Evolutionary conservation across 2,329 filamentous ascomycete genomes (phyloP).

Genomic region (Paecilomyces sp.): DNA sequence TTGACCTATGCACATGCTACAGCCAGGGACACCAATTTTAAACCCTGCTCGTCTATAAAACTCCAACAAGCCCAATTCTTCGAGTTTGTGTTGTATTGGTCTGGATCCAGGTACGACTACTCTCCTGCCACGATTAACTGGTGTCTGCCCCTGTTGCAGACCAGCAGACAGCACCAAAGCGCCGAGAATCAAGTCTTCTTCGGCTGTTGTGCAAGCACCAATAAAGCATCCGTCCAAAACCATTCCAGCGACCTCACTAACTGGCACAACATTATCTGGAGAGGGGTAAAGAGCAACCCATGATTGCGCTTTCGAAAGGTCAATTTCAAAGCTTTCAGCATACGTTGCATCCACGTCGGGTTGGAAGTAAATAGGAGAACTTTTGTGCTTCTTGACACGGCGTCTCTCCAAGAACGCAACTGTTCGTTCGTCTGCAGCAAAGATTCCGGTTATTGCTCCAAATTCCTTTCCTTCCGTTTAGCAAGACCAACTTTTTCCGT

Average conservation of each 20-base stretch:
- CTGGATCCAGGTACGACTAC: conserved; percentile 36
- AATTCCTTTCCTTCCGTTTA: conserved; percentile 25
- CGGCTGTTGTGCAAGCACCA: conserved; percentile 41
- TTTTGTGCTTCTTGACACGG: conserved; percentile 25
- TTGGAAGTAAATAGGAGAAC: conserved; percentile 28
- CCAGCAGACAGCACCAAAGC: conserved; percentile 36
- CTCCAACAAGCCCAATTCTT: conserved; percentile 25
- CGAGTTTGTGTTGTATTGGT: conserved; percentile 32
- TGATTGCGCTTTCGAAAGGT: conserved; percentile 30
- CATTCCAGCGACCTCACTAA: conserved; percentile 23
- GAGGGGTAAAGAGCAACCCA: conserved; percentile 37
- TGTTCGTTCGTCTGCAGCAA: conserved; percentile 33
- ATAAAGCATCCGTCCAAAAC: conserved; percentile 41
- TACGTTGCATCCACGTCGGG: conserved; percentile 35
- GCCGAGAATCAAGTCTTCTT: conserved; percentile 39
- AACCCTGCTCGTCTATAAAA: conserved; percentile 37
- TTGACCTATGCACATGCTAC: conserved; percentile 41
- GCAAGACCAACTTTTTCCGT: not conserved
- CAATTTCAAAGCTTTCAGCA: conserved; percentile 28
- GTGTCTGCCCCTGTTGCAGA: conserved; percentile 22
- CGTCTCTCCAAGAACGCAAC: conserved; percentile 26
- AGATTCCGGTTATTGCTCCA: conserved; percentile 38
- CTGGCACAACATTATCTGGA: conserved; percentile 39
- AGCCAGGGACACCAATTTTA: conserved; percentile 34
- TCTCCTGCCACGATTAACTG: conserved; percentile 25